These are phyloP conservation scores for Mimosa pudica DNA, from an alignment of 306 rosid genomes.

Conservation along the genomic window DNA sequence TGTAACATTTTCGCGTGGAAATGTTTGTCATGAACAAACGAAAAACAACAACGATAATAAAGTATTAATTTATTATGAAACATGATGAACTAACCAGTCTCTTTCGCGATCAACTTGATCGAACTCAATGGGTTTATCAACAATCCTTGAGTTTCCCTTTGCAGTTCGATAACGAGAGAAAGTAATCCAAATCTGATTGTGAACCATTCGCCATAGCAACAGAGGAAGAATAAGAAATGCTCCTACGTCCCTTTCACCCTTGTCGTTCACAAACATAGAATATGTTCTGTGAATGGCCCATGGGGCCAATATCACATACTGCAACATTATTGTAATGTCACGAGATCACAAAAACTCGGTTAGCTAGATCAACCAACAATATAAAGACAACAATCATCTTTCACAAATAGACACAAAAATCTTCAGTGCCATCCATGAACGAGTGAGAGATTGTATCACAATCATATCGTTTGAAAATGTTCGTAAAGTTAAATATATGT, in stretches of 20 bases:
- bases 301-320: slow-evolving; percentile 44
- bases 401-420: background rate
- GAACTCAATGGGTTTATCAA: slow-evolving; percentile 64
- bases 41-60: no score
- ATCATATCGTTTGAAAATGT: no score
- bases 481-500: no score
- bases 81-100: slow-evolving; percentile 43
- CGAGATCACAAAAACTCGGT: background rate
- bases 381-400: background rate
- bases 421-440: background rate
- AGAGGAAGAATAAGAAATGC: slow-evolving; percentile 33
- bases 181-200: slow-evolving; percentile 66
- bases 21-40: no score
- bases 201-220: slow-evolving; percentile 46
- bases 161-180: slow-evolving; percentile 57
- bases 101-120: slow-evolving; percentile 77
- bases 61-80: no score
- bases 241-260: slow-evolving; percentile 37
- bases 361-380: no score
- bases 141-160: slow-evolving; percentile 53
- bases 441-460: background rate
- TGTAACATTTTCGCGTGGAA: no score
- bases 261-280: slow-evolving; percentile 29
- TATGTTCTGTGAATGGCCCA: slow-evolving; percentile 35
- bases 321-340: background rate